A percentile compares a stretch with the other conserved stretches of the same genome.
Evolutionary conservation across 352 stramenopile species (phyloP).

Genomic region (Phytophthora fragariae): DNA sequence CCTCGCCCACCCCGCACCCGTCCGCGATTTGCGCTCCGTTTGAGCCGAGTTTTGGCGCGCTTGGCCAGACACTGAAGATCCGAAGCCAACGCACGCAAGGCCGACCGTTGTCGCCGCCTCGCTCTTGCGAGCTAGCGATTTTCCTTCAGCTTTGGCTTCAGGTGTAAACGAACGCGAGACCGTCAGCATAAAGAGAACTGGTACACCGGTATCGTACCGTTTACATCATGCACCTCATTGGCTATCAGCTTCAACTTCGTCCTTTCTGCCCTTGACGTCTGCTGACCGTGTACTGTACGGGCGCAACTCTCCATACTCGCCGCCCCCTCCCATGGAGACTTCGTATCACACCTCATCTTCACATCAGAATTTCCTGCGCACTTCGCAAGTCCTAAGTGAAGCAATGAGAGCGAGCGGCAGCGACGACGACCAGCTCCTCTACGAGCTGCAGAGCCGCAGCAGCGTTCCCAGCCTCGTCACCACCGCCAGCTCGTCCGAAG

Average conservation of each 20-base stretch:
- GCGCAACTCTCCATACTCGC: neutral
- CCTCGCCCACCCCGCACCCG: too few relatives aligned
- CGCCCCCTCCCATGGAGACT: neutral
- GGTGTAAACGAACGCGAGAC: neutral
- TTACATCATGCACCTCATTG: conserved; percentile 21
- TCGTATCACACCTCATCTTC: conserved; percentile 1
- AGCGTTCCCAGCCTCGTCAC: conserved; percentile 24
- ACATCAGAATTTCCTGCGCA: conserved; percentile 24
- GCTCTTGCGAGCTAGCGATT: neutral
- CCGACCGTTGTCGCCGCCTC: too few relatives aligned
- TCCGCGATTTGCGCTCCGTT: neutral
- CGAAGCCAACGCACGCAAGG: neutral
- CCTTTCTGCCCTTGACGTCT: conserved; percentile 9
- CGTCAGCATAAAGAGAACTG: neutral
- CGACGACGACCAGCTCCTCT: conserved; percentile 9
- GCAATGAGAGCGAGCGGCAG: conserved; percentile 13
- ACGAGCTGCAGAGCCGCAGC: conserved; percentile 23
- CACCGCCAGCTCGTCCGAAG: conserved; percentile 23
- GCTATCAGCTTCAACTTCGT: conserved; percentile 33
- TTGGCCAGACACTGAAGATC: neutral
- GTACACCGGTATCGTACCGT: conserved; percentile 21
- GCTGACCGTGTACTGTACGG: conserved; percentile 12
- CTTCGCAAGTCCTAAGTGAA: neutral
- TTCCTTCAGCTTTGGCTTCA: neutral
- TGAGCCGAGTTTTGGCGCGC: neutral